phyloP scores from a whole-genome alignment of 495 filamentous ascomycete genomes.

The Penicillium ochrochloron region DNA sequence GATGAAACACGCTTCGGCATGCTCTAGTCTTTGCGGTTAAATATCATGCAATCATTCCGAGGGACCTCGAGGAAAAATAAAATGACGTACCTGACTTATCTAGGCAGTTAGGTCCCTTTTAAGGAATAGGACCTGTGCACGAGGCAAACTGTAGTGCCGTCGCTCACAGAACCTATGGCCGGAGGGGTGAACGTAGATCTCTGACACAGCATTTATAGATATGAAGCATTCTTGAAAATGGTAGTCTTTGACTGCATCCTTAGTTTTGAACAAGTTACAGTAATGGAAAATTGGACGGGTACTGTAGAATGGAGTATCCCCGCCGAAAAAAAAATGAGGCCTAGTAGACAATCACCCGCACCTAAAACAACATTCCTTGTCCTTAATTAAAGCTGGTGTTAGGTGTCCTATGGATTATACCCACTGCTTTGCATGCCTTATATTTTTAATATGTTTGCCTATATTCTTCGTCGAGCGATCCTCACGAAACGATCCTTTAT shows the following conservation, averaged over 20 bases:
- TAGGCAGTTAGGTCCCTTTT: slow-evolving; percentile 4
- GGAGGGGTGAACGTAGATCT: not conserved
- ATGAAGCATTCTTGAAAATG: not conserved
- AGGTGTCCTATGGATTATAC: slow-evolving; percentile 7
- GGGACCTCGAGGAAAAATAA: slow-evolving; percentile 1
- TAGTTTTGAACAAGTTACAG: slow-evolving; percentile 1
- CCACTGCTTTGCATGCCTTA: not conserved
- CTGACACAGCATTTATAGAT: slow-evolving; percentile 1
- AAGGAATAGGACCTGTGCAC: slow-evolving; percentile 2
- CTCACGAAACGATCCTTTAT: slow-evolving; percentile 9
- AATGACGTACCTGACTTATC: slow-evolving; percentile 1
- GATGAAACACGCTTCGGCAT: not conserved
- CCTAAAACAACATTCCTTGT: slow-evolving; percentile 1
- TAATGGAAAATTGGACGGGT: slow-evolving; percentile 7
- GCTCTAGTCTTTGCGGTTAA: slow-evolving; percentile 5
- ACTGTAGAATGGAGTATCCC: slow-evolving; percentile 8
- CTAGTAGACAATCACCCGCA: not conserved
- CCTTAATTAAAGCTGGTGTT: slow-evolving; percentile 9
- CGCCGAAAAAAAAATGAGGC: slow-evolving; percentile 4
- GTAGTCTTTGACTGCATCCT: slow-evolving; percentile 6
- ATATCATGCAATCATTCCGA: slow-evolving; percentile 1
- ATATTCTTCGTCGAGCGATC: slow-evolving; percentile 1
- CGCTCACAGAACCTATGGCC: not conserved
- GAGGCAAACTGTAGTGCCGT: slow-evolving; percentile 2
- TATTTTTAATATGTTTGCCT: slow-evolving; percentile 9